A percentile compares a stretch with the other conserved stretches of the same genome.
Evolutionary conservation across 139 green algal genomes (phyloP).

Genomic region (Picochlorum sp.): DNA sequence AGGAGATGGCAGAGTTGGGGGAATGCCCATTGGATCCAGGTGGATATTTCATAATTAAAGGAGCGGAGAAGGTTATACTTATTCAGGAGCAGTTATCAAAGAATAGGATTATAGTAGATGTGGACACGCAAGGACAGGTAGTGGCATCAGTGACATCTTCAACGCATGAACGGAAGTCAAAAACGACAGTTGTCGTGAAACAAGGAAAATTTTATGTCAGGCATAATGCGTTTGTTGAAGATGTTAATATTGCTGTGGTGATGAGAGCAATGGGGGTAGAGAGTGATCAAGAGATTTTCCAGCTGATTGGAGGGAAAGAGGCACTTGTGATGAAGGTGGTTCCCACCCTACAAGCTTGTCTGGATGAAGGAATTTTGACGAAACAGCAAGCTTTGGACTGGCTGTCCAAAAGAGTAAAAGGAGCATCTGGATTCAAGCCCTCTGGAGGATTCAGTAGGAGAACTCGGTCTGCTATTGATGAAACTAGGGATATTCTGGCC

Average conservation of each 20-base stretch:
- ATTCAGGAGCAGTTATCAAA: conserved; percentile 99
- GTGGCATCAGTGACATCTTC: conserved; percentile 73
- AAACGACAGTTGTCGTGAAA: conserved; percentile 88
- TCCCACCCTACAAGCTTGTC: conserved; percentile 66
- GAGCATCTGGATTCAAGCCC: conserved; percentile 12
- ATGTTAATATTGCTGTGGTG: conserved; percentile 81
- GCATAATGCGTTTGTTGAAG: conserved; percentile 92
- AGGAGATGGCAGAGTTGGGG: conserved; percentile 71
- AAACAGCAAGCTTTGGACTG: conserved; percentile 89
- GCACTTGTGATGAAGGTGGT: conserved; percentile 38
- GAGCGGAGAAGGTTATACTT: conserved; percentile 93
- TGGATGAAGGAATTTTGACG: conserved; percentile 65
- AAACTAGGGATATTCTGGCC: conserved; percentile 88
- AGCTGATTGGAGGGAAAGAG: conserved; percentile 42
- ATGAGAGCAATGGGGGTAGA: conserved; percentile 93
- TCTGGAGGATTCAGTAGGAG: conserved; percentile 16
- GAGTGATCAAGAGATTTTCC: conserved; percentile 85
- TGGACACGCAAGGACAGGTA: conserved; percentile 27
- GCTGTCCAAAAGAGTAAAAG: conserved; percentile 56
- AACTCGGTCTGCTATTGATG: conserved; percentile 54
- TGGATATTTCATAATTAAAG: conserved; percentile 95
- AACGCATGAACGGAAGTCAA: conserved; percentile 95
- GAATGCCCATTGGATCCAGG: conserved; percentile 97
- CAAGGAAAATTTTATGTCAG: conserved; percentile 76
- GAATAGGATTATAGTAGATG: conserved; percentile 98